Conservation (phyloP, 2,329 filamentous ascomycete genomes). For the Aspergillus spinulosporus region DNA sequence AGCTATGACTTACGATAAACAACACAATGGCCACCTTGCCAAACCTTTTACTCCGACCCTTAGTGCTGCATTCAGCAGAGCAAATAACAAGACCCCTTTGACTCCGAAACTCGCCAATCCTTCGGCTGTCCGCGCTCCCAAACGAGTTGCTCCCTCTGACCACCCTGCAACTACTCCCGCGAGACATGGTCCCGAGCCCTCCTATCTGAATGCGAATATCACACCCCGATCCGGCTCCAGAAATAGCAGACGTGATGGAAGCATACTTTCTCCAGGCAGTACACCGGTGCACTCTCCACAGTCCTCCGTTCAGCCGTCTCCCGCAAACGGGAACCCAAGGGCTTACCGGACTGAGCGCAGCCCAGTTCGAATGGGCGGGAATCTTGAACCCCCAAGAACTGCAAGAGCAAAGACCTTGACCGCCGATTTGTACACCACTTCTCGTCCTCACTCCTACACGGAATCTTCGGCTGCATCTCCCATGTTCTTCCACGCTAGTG, state of each 20-base stretch:
- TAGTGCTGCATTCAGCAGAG: slow-evolving; percentile 60
- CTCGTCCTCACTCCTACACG: slow-evolving; percentile 37
- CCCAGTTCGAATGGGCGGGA: slow-evolving; percentile 32
- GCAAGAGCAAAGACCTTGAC: slow-evolving; percentile 41
- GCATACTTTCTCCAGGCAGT: slow-evolving; percentile 64
- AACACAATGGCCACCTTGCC: slow-evolving; percentile 51
- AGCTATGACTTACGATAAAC: slow-evolving; percentile 55
- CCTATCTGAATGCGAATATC: slow-evolving; percentile 66
- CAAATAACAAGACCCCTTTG: slow-evolving; percentile 54
- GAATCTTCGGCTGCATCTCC: slow-evolving; percentile 44
- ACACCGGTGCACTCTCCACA: slow-evolving; percentile 41
- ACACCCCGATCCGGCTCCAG: slow-evolving; percentile 77
- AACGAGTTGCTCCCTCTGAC: slow-evolving; percentile 37
- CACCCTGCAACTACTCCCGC: slow-evolving; percentile 36
- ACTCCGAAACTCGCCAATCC: slow-evolving; percentile 60
- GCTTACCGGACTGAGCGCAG: slow-evolving; percentile 37
- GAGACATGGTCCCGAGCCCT: slow-evolving; percentile 52
- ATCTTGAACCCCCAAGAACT: slow-evolving; percentile 33
- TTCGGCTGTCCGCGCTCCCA: slow-evolving; percentile 30
- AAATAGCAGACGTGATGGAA: slow-evolving; percentile 69
- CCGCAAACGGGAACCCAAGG: slow-evolving; percentile 25
- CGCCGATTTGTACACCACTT: slow-evolving; percentile 37
- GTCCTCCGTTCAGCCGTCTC: slow-evolving; percentile 31
- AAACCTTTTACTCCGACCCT: slow-evolving; percentile 69
- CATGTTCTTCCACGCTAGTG: slow-evolving; percentile 92